phyloP scores from a whole-genome alignment of 306 rosid species.

The Sophora flavescens region DNA sequence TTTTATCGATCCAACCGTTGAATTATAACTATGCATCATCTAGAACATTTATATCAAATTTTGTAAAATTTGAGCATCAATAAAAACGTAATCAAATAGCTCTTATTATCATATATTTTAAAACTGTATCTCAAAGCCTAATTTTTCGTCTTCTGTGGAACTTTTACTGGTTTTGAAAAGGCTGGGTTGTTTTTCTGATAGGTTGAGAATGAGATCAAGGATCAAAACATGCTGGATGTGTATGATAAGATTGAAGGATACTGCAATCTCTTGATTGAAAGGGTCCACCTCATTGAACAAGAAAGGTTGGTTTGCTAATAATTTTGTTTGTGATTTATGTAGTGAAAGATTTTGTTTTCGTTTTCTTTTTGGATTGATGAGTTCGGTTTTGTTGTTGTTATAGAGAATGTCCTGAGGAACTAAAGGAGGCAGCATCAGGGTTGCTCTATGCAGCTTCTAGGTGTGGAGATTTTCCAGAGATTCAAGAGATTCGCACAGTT shows the following conservation, averaged over 20 bases:
- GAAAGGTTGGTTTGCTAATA: slow-evolving; percentile 59
- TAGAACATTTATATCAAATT: no score
- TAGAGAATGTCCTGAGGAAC: slow-evolving; percentile 85
- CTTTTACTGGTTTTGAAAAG: slow-evolving; percentile 9
- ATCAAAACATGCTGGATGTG: slow-evolving; percentile 81
- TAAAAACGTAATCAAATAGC: no score
- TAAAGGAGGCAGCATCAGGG: slow-evolving; percentile 78
- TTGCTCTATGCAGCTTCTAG: slow-evolving; percentile 81
- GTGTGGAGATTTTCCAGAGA: slow-evolving; percentile 97
- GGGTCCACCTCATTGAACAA: slow-evolving; percentile 80
- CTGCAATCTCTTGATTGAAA: slow-evolving; percentile 71
- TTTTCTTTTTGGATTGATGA: neutral
- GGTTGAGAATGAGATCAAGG: slow-evolving; percentile 89
- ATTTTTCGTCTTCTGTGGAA: neutral
- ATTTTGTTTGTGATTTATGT: neutral
- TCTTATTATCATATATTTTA: no score
- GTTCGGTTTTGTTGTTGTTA: neutral
- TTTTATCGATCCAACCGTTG: no score
- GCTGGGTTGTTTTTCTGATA: slow-evolving; percentile 30
- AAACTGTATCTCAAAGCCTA: neutral
- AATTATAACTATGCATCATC: no score
- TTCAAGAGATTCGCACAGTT: slow-evolving; percentile 73
- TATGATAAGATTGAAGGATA: slow-evolving; percentile 76
- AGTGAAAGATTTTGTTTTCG: neutral
- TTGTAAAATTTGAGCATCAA: no score